Evolutionary conservation across 192 early-diverging fungal species (phyloP).

Genomic region (Pilaira anomala): DNA sequence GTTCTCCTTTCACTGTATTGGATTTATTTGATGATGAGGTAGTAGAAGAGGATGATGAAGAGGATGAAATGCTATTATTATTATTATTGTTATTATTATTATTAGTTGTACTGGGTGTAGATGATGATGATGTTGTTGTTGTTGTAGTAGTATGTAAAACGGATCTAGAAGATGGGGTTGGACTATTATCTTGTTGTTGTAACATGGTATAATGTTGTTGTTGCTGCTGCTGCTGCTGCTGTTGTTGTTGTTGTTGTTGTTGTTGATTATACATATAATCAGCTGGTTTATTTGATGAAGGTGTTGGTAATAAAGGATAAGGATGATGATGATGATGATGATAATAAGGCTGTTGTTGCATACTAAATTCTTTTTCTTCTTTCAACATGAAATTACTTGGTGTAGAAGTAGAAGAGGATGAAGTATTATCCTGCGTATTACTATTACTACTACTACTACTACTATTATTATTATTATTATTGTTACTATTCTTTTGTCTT

Average conservation of each 20-base stretch:
- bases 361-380: slow-evolving; percentile 12
- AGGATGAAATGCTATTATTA: neutral
- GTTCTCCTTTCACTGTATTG: neutral
- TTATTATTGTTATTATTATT: neutral
- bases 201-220: neutral
- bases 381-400: slow-evolving; percentile 3
- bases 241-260: neutral
- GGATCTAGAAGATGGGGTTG: neutral
- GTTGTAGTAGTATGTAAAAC: neutral
- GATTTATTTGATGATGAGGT: neutral
- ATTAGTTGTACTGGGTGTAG: neutral
- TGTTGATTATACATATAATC: neutral
- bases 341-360: slow-evolving; percentile 1
- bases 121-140: neutral
- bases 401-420: neutral
- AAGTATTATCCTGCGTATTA: neutral
- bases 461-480: neutral
- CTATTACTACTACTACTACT: neutral
- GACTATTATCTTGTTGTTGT: neutral
- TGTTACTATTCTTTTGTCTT: slow-evolving; percentile 15
- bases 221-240: neutral
- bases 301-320: slow-evolving; percentile 13
- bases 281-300: neutral
- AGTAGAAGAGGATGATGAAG: neutral
- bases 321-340: slow-evolving; percentile 14